These are phyloP conservation scores for Seminavis robusta DNA, from an alignment of 108 stramenopile genomes.

Conservation along the genomic window DNA sequence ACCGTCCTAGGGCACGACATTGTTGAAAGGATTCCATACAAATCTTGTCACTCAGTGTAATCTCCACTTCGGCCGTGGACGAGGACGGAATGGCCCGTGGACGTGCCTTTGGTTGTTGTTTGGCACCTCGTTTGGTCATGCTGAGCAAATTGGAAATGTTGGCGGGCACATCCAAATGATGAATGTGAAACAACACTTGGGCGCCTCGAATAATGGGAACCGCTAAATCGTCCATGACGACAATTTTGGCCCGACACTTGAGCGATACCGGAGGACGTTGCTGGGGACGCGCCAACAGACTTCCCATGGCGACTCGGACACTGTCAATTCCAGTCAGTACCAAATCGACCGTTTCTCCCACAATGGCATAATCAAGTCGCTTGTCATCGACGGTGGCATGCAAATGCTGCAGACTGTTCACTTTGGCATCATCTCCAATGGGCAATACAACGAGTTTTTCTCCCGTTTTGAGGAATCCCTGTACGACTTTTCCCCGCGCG, in stretches of 20 bases:
- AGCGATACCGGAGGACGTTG: conserved; percentile 66
- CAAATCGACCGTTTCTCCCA: conserved; percentile 89
- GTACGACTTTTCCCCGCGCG: conserved; percentile 67
- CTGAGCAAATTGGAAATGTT: conserved; percentile 62
- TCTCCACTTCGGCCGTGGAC: conserved; percentile 60
- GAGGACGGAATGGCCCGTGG: conserved; percentile 67
- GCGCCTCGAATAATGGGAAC: conserved; percentile 96
- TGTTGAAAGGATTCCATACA: conserved; percentile 92
- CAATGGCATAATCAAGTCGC: conserved; percentile 43
- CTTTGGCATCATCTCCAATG: conserved; percentile 67
- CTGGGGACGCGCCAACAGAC: conserved; percentile 64
- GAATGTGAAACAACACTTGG: conserved; percentile 81
- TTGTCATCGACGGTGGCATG: conserved; percentile 37
- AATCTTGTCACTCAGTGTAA: conserved; percentile 77
- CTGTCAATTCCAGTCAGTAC: conserved; percentile 72
- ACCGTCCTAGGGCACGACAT: conserved; percentile 96
- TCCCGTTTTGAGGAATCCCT: conserved; percentile 67
- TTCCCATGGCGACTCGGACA: conserved; percentile 70
- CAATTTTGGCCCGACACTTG: conserved; percentile 76
- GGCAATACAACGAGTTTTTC: conserved; percentile 77
- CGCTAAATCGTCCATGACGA: conserved; percentile 94
- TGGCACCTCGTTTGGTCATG: conserved; percentile 79
- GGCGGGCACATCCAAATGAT: conserved; percentile 73
- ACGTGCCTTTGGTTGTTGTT: conserved; percentile 57
- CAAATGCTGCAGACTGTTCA: conserved; percentile 64